Evolutionary conservation across 345 rosid genomes (phyloP), one percentile per base, ranked within the genome.

Genomic region (Aquilaria yunnanensis): DNA sequence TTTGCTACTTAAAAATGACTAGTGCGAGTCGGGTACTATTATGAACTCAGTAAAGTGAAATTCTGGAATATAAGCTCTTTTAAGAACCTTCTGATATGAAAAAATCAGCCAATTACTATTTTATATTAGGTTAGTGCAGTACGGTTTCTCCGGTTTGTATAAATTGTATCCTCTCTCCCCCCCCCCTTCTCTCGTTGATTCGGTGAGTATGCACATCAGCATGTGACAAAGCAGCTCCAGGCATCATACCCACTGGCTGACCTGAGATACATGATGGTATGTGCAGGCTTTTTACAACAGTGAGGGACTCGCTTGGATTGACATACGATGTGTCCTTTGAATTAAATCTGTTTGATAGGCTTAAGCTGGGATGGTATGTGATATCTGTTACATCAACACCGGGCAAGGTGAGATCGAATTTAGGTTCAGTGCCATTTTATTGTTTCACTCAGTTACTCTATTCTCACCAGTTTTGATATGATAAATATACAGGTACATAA

Each of bases 321-420:
- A 95, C 98, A 59, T 95, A 95, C 60, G 99, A 95, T 70, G 97
- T 95, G 37, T 95, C 99, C 50, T 95, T 95, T 67, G 99, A 95
- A 81, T 81, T 95, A 63, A 91, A 88, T 83, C 81, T 95, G 59
- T 91, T 91, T 70, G 99, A 95, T 70, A 85, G 94, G 76, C 88
- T 95, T 63, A 83, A 87, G 56, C 97, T 95, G 63, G 99, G 99
- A 47, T 95, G 99, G 99, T 95, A 90, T 83, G 99, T 95, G 71
- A 76, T 95, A 72, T 89, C 96, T 62, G 99, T 95, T 60, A 95
- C 99, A 62, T 95, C 99, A 48, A 89, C 99, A 62, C 99, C 99
- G 5, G 75, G 78, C 70, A 95, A 95, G 97, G 97, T 94, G 78
- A 67, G 75, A 59, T 54, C 69, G 50, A 34, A 63, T 72, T 67